Evolutionary conservation across 306 rosid species (phyloP).

Genomic region (Pueraria montana): DNA sequence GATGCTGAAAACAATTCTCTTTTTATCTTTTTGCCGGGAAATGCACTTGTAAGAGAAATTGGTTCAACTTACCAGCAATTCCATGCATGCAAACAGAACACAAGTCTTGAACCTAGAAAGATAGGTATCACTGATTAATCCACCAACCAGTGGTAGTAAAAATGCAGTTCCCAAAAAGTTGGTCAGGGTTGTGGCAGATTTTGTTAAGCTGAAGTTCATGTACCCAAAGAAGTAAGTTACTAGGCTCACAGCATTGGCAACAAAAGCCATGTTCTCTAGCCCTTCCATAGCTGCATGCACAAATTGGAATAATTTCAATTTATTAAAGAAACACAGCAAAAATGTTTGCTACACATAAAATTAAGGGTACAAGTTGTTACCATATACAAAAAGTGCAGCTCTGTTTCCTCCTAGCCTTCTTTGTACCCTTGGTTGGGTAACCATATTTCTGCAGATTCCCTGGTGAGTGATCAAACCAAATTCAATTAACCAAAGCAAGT

Average conservation of each 20-base stretch:
- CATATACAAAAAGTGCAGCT: conserved; percentile 74
- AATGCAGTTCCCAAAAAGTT: conserved; percentile 85
- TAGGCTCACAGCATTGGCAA: conserved; percentile 70
- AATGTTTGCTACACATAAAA: not conserved
- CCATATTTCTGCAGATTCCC: conserved; percentile 61
- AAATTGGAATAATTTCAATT: conserved; percentile 26
- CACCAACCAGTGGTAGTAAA: conserved; percentile 74
- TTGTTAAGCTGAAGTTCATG: conserved; percentile 80
- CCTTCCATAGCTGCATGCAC: conserved; percentile 75
- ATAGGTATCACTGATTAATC: conserved; percentile 77
- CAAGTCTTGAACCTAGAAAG: conserved; percentile 80
- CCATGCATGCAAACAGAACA: conserved; percentile 64
- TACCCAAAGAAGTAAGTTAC: conserved; percentile 78
- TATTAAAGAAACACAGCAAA: not conserved
- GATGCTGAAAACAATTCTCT: not conserved
- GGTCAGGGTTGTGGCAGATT: conserved; percentile 80
- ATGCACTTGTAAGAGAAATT: not conserved
- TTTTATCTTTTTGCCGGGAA: not conserved
- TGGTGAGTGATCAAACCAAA: conserved; percentile 43
- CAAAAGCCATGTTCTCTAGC: conserved; percentile 83
- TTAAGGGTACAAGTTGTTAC: conserved; percentile 47
- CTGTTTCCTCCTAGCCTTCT: conserved; percentile 68
- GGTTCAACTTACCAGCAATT: conserved; percentile 62
- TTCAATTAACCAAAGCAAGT: conserved; percentile 29
- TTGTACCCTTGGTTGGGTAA: conserved; percentile 45